A percentile compares a stretch with the other conserved stretches of the same genome.
These are phyloP conservation scores for Zymoseptoria pseudotritici DNA, from an alignment of 2,329 filamentous ascomycete genomes.

Conservation along the genomic window DNA sequence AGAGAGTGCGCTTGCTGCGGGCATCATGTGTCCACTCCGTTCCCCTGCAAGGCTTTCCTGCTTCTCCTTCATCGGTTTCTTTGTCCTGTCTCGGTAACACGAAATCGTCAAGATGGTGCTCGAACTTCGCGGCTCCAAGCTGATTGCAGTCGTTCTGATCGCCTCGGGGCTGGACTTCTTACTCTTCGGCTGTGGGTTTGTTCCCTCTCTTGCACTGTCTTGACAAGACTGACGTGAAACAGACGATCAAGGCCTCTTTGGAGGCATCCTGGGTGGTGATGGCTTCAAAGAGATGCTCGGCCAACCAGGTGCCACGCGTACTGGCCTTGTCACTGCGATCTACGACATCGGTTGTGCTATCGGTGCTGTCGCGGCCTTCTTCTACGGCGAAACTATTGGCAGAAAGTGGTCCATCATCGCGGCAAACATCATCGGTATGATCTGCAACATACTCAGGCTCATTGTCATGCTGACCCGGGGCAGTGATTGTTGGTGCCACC, in stretches of 20 bases:
- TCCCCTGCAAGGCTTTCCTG: not conserved
- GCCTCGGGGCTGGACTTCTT: slow-evolving; percentile 25
- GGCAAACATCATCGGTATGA: slow-evolving; percentile 17
- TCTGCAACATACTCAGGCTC: not conserved
- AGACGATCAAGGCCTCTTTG: slow-evolving; percentile 26
- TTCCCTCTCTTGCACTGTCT: not conserved
- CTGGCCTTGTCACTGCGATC: slow-evolving; percentile 22
- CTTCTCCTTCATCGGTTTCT: not conserved
- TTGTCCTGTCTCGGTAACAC: not conserved
- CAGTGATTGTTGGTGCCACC: slow-evolving; percentile 20
- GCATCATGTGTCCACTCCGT: too few relatives aligned
- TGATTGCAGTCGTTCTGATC: slow-evolving; percentile 23
- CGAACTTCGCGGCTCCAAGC: slow-evolving; percentile 20
- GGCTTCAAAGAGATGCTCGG: slow-evolving; percentile 25
- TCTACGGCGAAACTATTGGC: slow-evolving; percentile 21
- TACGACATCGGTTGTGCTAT: slow-evolving; percentile 25
- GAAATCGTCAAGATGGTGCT: slow-evolving; percentile 5
- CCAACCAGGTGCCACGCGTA: slow-evolving; percentile 19
- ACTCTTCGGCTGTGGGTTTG: slow-evolving; percentile 15
- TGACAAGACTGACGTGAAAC: not conserved
- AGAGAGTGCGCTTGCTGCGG: too few relatives aligned
- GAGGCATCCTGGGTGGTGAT: slow-evolving; percentile 23
- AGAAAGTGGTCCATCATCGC: slow-evolving; percentile 21
- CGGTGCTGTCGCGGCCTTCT: slow-evolving; percentile 22
- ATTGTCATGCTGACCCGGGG: not conserved